phyloP scores from a whole-genome alignment of 352 stramenopile genomes.

The Phytopythium helicoides region DNA sequence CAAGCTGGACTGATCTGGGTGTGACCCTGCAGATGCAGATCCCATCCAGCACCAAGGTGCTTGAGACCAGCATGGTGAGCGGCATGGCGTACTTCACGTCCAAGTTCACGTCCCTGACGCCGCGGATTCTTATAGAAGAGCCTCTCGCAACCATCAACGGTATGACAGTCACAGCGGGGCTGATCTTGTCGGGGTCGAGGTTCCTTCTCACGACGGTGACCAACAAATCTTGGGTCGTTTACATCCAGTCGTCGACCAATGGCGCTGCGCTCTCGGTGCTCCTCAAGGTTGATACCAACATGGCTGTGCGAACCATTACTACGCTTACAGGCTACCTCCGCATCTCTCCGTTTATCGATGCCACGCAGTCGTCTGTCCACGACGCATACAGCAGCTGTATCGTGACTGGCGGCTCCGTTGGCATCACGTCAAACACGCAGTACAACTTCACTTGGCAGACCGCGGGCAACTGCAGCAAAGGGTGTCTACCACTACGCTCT shows the following conservation, averaged over 20 bases:
- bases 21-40: conserved; percentile 49
- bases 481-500: conserved; percentile 65
- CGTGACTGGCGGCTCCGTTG: conserved; percentile 41
- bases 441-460: conserved; percentile 69
- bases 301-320: conserved; percentile 27
- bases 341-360: conserved; percentile 34
- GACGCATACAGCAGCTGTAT: conserved; percentile 67
- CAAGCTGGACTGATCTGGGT: conserved; percentile 63
- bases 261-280: conserved; percentile 18
- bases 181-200: conserved; percentile 28
- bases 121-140: conserved; percentile 45
- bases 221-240: conserved; percentile 57
- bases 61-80: conserved; percentile 55
- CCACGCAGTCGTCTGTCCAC: conserved; percentile 44
- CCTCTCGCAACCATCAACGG: conserved; percentile 58
- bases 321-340: conserved; percentile 47
- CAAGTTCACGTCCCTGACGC: conserved; percentile 52
- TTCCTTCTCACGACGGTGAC: conserved; percentile 56
- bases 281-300: conserved; percentile 40
- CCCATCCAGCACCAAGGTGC: conserved; percentile 13
- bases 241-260: conserved; percentile 25
- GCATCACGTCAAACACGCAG: conserved; percentile 36
- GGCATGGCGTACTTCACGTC: conserved; percentile 75
- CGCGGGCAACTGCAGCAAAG: conserved; percentile 39
- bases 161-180: conserved; percentile 17